Conservation (phyloP, 1,284 basidiomycete genomes). For the Rhodotorula glutinis region DNA sequence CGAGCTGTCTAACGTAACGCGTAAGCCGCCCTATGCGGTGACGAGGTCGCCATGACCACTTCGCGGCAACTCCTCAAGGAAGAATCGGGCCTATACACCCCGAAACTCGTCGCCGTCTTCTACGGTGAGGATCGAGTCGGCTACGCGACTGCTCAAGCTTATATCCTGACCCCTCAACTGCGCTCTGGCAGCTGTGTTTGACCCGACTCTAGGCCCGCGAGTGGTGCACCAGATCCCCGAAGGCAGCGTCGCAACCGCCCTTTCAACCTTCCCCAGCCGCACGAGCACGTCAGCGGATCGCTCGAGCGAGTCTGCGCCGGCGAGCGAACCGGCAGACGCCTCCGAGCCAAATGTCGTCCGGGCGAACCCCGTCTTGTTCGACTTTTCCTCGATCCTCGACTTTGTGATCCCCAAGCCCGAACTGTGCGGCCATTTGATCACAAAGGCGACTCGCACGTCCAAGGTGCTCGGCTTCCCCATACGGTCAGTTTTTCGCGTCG, state of each 20-base stretch:
- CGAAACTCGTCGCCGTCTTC: slow-evolving; percentile 22
- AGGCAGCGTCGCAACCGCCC: slow-evolving; percentile 59
- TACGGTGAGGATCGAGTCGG: slow-evolving; percentile 12
- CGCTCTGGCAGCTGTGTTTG: slow-evolving; percentile 79
- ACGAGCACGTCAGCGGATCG: slow-evolving; percentile 12
- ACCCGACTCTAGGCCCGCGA: slow-evolving; percentile 73
- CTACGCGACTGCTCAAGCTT: no score
- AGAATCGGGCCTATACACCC: slow-evolving; percentile 25
- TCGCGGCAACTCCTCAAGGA: slow-evolving; percentile 19
- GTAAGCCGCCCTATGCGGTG: not conserved
- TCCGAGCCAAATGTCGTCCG: slow-evolving; percentile 13
- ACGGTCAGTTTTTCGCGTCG: no score
- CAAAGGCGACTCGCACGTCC: slow-evolving; percentile 60
- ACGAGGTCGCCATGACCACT: not conserved
- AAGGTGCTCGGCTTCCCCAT: slow-evolving; percentile 86
- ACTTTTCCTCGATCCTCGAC: slow-evolving; percentile 85
- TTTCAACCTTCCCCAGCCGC: slow-evolving; percentile 31
- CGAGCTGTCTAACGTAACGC: not conserved
- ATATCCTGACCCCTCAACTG: not conserved
- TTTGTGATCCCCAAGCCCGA: slow-evolving; percentile 87
- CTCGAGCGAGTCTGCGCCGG: not conserved
- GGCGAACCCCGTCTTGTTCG: slow-evolving; percentile 60
- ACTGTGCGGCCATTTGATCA: slow-evolving; percentile 84
- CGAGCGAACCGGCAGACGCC: not conserved
- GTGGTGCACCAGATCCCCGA: slow-evolving; percentile 88